These are phyloP conservation scores for Acer campestre DNA, from an alignment of 345 rosid genomes.

Conservation along the genomic window DNA sequence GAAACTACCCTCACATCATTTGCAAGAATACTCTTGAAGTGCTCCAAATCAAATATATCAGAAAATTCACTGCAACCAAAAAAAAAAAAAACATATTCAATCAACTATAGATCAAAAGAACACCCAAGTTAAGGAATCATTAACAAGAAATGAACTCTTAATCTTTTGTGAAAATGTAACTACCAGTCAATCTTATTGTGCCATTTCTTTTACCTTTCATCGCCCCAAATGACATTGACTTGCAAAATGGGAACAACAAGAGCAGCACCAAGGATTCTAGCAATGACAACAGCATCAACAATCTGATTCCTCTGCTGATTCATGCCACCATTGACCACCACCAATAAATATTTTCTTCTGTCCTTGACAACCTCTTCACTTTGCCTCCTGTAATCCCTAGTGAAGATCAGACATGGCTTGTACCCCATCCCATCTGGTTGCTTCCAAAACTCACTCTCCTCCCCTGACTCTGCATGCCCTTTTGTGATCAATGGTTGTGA, in stretches of 20 bases:
- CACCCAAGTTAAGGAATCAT: background rate
- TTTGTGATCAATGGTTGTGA: constrained; percentile 18
- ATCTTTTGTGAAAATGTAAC: background rate
- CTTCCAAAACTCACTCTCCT: constrained; percentile 72
- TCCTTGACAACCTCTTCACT: constrained; percentile 42
- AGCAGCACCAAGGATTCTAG: constrained; percentile 92
- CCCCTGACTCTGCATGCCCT: constrained; percentile 18
- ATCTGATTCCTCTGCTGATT: constrained; percentile 99
- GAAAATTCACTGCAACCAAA: constrained; percentile 78
- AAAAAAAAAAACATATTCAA: background rate
- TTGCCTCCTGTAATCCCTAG: constrained; percentile 49
- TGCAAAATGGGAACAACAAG: constrained; percentile 94
- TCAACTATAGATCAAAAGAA: background rate
- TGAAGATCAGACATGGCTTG: constrained; percentile 72
- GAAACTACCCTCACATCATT: constrained; percentile 87
- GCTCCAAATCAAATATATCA: constrained; percentile 91
- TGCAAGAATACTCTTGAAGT: constrained; percentile 77
- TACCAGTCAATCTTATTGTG: background rate
- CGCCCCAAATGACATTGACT: constrained; percentile 98
- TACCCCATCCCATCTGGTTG: constrained; percentile 96
- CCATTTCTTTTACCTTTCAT: constrained; percentile 66
- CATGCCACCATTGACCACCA: constrained; percentile 93
- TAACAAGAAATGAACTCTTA: background rate
- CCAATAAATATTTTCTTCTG: constrained; percentile 72
- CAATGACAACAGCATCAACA: constrained; percentile 96